These are phyloP conservation scores for Calonectria crousiana DNA, from an alignment of 2,329 filamentous ascomycete species.

Conservation along the genomic window DNA sequence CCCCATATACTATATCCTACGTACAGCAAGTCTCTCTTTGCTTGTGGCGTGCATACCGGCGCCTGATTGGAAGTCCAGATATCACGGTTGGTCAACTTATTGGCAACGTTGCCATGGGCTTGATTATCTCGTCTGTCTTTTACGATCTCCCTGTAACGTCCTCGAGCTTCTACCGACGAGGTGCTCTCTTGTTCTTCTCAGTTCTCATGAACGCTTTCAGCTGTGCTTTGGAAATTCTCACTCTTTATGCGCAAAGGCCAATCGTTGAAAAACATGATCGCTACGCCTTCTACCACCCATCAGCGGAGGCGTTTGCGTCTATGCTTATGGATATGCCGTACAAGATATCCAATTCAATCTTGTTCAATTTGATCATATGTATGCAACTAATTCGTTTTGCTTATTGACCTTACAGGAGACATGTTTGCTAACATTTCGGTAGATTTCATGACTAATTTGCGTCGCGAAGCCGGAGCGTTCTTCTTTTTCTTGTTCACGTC, in stretches of 20 bases:
- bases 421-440: slow-evolving; percentile 57
- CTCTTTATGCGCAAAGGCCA: slow-evolving; percentile 86
- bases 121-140: slow-evolving; percentile 85
- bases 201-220: slow-evolving; percentile 88
- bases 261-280: slow-evolving; percentile 92
- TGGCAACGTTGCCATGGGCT: slow-evolving; percentile 79
- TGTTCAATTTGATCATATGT: slow-evolving; percentile 74
- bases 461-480: slow-evolving; percentile 79
- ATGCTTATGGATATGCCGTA: slow-evolving; percentile 90
- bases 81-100: slow-evolving; percentile 76
- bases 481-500: slow-evolving; percentile 88
- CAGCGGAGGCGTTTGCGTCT: slow-evolving; percentile 88
- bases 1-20: slow-evolving; percentile 86
- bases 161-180: slow-evolving; percentile 80
- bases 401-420: fast-evolving
- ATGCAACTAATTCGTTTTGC: background rate
- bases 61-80: slow-evolving; percentile 82
- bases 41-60: slow-evolving; percentile 82
- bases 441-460: slow-evolving; percentile 89
- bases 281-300: slow-evolving; percentile 91
- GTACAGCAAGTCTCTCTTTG: slow-evolving; percentile 82
- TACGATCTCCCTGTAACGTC: slow-evolving; percentile 78
- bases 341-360: slow-evolving; percentile 75
- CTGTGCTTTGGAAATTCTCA: slow-evolving; percentile 84
- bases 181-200: slow-evolving; percentile 87